Conservation (phyloP, 352 stramenopile genomes). For the Phytophthora hybrid region DNA sequence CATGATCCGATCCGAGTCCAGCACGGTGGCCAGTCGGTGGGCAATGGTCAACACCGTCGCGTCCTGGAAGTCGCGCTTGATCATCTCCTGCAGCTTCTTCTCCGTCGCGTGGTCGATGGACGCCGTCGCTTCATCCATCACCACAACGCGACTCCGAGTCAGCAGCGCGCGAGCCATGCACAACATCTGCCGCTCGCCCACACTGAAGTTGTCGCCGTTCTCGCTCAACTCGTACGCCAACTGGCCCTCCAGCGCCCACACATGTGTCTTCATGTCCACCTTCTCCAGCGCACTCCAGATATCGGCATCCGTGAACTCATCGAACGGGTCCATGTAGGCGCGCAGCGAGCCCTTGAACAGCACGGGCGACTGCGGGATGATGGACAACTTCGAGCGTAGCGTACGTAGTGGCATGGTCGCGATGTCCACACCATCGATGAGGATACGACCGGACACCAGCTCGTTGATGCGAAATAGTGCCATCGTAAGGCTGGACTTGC, state of each 20-base stretch:
- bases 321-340: slow-evolving; percentile 90
- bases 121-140: slow-evolving; percentile 92
- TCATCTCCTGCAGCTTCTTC: slow-evolving; percentile 54
- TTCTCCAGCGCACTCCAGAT: slow-evolving; percentile 76
- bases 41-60: slow-evolving; percentile 94
- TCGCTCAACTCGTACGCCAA: slow-evolving; percentile 49
- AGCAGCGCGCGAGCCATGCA: slow-evolving; percentile 93
- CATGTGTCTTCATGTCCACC: slow-evolving; percentile 64
- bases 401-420: slow-evolving; percentile 31
- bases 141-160: slow-evolving; percentile 79
- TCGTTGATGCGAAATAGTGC: slow-evolving; percentile 91
- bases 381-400: slow-evolving; percentile 41
- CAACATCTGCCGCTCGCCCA: slow-evolving; percentile 93
- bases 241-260: slow-evolving; percentile 28
- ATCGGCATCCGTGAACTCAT: slow-evolving; percentile 73
- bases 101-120: slow-evolving; percentile 45
- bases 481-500: slow-evolving; percentile 85
- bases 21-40: slow-evolving; percentile 74
- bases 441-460: slow-evolving; percentile 46
- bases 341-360: slow-evolving; percentile 89
- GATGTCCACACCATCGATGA: slow-evolving; percentile 51
- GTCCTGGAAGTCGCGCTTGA: slow-evolving; percentile 74
- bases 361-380: slow-evolving; percentile 78
- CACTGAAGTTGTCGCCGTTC: slow-evolving; percentile 48
- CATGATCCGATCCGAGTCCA: slow-evolving; percentile 67